A percentile compares a stretch with the other conserved stretches of the same genome.
These are phyloP conservation scores for Microbotryum saponariae DNA, from an alignment of 1,284 basidiomycete species.

Conservation along the genomic window DNA sequence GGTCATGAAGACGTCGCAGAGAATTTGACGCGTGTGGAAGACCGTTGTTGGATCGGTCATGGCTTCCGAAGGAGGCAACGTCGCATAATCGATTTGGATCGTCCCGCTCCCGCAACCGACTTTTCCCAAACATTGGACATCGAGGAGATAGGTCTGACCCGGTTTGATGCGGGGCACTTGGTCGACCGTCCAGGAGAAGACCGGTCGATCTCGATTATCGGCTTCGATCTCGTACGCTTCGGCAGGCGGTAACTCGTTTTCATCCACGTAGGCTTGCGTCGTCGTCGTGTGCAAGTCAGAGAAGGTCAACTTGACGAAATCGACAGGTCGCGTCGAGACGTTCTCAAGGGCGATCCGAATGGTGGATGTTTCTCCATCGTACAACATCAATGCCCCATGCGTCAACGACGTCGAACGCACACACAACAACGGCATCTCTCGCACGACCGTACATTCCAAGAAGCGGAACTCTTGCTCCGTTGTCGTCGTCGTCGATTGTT, in stretches of 20 bases:
- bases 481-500: background rate
- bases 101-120: slow-evolving; percentile 72
- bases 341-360: slow-evolving; percentile 84
- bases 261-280: slow-evolving; percentile 64
- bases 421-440: slow-evolving; percentile 74
- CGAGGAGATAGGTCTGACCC: slow-evolving; percentile 60
- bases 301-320: slow-evolving; percentile 76
- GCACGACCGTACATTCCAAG: slow-evolving; percentile 68
- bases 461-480: slow-evolving; percentile 42
- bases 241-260: slow-evolving; percentile 63
- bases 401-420: slow-evolving; percentile 78
- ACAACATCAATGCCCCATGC: slow-evolving; percentile 85
- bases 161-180: slow-evolving; percentile 54
- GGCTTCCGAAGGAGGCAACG: slow-evolving; percentile 51
- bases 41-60: slow-evolving; percentile 29
- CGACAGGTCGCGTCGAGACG: slow-evolving; percentile 66
- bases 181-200: slow-evolving; percentile 63
- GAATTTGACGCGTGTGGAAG: slow-evolving; percentile 75
- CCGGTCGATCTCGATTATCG: slow-evolving; percentile 65
- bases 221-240: slow-evolving; percentile 87
- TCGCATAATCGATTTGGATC: slow-evolving; percentile 79
- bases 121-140: slow-evolving; percentile 74
- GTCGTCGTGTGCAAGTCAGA: slow-evolving; percentile 77
- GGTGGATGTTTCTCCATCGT: slow-evolving; percentile 79
- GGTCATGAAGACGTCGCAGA: slow-evolving; percentile 76